Percentiles rank a stretch among this genome's conserved stretches.
These are phyloP conservation scores for Citrus australasica DNA, from an alignment of 345 rosid genomes.

Conservation along the genomic window DNA sequence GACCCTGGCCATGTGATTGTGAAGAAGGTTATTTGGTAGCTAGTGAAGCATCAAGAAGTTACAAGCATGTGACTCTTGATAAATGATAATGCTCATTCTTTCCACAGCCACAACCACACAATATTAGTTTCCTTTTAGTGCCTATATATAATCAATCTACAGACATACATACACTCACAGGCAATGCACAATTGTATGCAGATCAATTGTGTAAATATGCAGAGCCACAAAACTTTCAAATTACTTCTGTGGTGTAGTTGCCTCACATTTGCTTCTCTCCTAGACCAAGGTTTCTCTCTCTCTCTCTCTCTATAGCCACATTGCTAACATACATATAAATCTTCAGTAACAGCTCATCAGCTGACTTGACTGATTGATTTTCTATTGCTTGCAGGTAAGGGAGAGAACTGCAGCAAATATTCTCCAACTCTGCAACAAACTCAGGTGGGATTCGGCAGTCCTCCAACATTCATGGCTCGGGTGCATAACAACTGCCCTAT, in stretches of 20 bases:
- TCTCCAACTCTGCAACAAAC: slow-evolving; percentile 25
- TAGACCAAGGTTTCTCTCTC: slow-evolving; percentile 8
- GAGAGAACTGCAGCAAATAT: slow-evolving; percentile 15
- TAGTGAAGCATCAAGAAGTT: background rate
- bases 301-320: background rate
- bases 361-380: background rate
- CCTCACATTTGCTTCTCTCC: slow-evolving; percentile 19
- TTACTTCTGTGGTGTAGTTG: slow-evolving; percentile 11
- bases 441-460: slow-evolving; percentile 20
- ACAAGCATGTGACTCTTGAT: slow-evolving; percentile 19
- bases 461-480: slow-evolving; percentile 28
- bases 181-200: background rate
- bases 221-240: background rate
- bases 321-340: background rate
- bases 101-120: background rate
- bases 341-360: background rate
- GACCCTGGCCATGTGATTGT: slow-evolving; percentile 10
- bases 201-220: background rate
- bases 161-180: background rate
- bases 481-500: slow-evolving; percentile 30
- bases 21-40: background rate
- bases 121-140: background rate
- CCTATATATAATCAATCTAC: background rate
- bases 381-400: slow-evolving; percentile 17
- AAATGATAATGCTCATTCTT: background rate